These are phyloP conservation scores for Yamadazyma kanchanaburiensis DNA, from an alignment of 1,139 yeast genomes.

Conservation along the genomic window DNA sequence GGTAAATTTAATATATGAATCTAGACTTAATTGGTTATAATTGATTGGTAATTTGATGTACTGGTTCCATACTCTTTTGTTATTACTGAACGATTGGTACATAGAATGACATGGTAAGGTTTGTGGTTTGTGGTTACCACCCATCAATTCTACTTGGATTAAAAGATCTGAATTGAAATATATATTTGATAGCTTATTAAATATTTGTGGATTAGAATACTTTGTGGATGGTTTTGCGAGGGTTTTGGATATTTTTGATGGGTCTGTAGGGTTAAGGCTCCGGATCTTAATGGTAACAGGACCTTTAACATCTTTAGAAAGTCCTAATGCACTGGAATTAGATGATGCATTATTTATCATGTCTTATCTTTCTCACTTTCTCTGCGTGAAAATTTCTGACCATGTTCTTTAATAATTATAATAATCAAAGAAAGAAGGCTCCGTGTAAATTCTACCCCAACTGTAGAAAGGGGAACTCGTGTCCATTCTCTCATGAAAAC, in stretches of 20 bases:
- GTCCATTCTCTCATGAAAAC: conserved; percentile 13
- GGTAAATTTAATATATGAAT: conserved; percentile 58
- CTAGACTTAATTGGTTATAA: conserved; percentile 64
- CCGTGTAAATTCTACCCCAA: conserved; percentile 15
- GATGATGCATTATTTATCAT: conserved; percentile 1
- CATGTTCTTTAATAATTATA: conserved; percentile 1
- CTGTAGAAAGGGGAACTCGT: conserved; percentile 14
- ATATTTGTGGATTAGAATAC: conserved; percentile 51
- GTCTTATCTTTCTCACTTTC: no score
- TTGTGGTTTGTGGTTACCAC: conserved; percentile 49
- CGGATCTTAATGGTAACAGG: conserved; percentile 44
- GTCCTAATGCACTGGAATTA: conserved; percentile 58
- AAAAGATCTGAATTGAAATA: conserved; percentile 57
- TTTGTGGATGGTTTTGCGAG: conserved; percentile 52
- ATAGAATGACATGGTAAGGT: conserved; percentile 68
- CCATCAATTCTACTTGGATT: conserved; percentile 58
- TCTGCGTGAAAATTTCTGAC: no score
- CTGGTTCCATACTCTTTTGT: conserved; percentile 44
- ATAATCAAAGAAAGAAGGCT: conserved; percentile 2
- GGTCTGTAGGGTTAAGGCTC: conserved; percentile 25
- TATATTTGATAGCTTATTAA: conserved; percentile 49
- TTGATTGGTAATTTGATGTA: conserved; percentile 70
- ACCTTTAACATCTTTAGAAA: conserved; percentile 65
- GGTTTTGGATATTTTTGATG: conserved; percentile 18
- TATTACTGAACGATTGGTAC: conserved; percentile 55